Conservation (phyloP, 2,329 filamentous ascomycete genomes). For the Cytospora leucostoma region DNA sequence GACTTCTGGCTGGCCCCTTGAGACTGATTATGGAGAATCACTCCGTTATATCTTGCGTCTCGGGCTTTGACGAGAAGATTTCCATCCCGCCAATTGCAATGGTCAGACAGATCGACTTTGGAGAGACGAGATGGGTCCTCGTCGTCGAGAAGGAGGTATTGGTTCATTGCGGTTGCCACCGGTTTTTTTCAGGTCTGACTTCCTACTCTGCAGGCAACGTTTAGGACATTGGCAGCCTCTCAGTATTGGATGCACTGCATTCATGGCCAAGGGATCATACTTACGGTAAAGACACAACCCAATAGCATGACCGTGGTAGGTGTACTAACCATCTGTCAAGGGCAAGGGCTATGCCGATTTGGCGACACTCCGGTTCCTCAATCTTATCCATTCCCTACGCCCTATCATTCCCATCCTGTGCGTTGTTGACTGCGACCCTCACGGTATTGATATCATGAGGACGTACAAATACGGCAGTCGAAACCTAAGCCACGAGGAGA, state of each 20-base stretch:
- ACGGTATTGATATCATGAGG: conserved; percentile 72
- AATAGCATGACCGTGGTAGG: not conserved
- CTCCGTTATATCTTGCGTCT: conserved; percentile 34
- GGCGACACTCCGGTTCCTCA: conserved; percentile 66
- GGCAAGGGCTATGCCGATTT: conserved; percentile 84
- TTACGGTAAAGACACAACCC: conserved; percentile 56
- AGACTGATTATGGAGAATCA: conserved; percentile 39
- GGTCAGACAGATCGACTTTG: conserved; percentile 53
- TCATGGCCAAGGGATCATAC: conserved; percentile 60
- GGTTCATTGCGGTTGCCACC: not conserved
- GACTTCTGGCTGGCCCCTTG: conserved; percentile 64
- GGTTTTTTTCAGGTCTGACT: conserved; percentile 26
- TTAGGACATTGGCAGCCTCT: conserved; percentile 64
- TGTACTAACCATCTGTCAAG: conserved; percentile 41
- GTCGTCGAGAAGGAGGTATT: conserved; percentile 77
- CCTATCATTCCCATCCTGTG: conserved; percentile 60
- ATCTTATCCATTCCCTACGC: conserved; percentile 48
- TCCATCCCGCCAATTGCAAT: conserved; percentile 58
- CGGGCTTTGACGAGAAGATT: conserved; percentile 39
- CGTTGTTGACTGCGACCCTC: conserved; percentile 74
- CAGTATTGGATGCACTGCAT: conserved; percentile 53
- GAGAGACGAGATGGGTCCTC: conserved; percentile 61
- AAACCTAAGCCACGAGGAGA: conserved; percentile 60
- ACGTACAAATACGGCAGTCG: conserved; percentile 74
- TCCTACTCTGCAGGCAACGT: conserved; percentile 61